Percentiles rank a stretch among this genome's conserved stretches.
Evolutionary conservation across 257 asterid genomes (phyloP).

Genomic region (Scutellaria baicalensis): DNA sequence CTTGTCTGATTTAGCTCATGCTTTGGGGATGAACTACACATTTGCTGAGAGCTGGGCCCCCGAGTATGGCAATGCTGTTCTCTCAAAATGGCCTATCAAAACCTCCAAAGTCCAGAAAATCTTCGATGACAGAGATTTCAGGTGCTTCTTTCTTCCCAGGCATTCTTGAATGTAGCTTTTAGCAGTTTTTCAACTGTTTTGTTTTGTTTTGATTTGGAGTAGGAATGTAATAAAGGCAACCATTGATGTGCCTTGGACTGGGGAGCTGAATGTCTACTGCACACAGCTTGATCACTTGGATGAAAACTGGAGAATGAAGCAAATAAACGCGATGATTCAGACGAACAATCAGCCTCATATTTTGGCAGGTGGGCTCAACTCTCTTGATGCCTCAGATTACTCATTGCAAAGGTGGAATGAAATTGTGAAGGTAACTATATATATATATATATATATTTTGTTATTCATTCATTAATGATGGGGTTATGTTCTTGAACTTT

Average conservation of each 20-base stretch:
- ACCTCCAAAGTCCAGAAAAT: constrained; percentile 66
- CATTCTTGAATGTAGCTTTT: neutral
- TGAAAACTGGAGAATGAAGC: constrained; percentile 88
- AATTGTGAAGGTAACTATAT: constrained; percentile 65
- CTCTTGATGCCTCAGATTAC: constrained; percentile 87
- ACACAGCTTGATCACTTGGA: constrained; percentile 90
- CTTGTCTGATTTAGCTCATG: constrained; percentile 73
- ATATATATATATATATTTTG: too few relatives aligned
- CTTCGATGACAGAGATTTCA: constrained; percentile 78
- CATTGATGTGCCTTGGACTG: constrained; percentile 66
- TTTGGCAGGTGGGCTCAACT: constrained; percentile 83
- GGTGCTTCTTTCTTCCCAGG: constrained; percentile 28
- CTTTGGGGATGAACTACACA: constrained; percentile 77
- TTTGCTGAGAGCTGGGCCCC: constrained; percentile 99
- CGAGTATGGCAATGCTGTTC: constrained; percentile 82
- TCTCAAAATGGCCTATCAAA: constrained; percentile 90
- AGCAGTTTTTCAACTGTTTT: neutral
- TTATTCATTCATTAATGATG: neutral
- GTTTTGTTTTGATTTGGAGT: neutral
- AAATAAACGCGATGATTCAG: constrained; percentile 61
- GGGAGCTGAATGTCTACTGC: constrained; percentile 70
- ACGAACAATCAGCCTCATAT: constrained; percentile 64
- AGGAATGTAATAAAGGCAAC: constrained; percentile 95
- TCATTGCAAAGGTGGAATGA: constrained; percentile 73
- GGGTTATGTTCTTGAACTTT: neutral